Percentiles rank a stretch among this genome's conserved stretches.
phyloP scores from a whole-genome alignment of 768 basidiomycete genomes.

The Favolaschia claudopus region DNA sequence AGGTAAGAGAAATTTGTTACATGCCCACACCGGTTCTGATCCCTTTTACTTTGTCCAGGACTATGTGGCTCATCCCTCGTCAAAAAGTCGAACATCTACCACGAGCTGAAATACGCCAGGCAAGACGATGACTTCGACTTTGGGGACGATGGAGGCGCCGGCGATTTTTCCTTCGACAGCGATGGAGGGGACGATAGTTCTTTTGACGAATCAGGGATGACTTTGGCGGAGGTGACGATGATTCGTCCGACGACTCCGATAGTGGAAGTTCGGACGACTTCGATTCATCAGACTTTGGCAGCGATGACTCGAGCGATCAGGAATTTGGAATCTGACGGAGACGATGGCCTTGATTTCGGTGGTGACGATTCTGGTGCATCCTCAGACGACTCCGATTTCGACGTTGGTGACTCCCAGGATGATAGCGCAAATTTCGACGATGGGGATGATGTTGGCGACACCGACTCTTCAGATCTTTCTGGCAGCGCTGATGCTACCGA shows the following conservation, averaged over 20 bases:
- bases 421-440: not conserved
- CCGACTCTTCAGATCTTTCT: not conserved
- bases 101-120: slow-evolving; percentile 6
- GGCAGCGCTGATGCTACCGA: too few species aligned
- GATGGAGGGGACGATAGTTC: not conserved
- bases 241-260: not conserved
- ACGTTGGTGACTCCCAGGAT: not conserved
- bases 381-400: too few species aligned
- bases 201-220: not conserved
- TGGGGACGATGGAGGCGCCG: not conserved
- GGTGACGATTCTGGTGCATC: not conserved
- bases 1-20: slow-evolving; percentile 13
- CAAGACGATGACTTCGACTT: slow-evolving; percentile 13
- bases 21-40: not conserved
- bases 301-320: not conserved
- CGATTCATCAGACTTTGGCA: not conserved
- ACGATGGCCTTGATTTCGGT: not conserved
- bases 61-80: not conserved
- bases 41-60: not conserved
- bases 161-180: not conserved
- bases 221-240: not conserved
- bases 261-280: not conserved
- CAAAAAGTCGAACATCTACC: not conserved
- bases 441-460: not conserved
- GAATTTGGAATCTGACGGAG: not conserved